phyloP scores from a whole-genome alignment of 768 basidiomycete species.

The Pleurotus salmoneostramineus region DNA sequence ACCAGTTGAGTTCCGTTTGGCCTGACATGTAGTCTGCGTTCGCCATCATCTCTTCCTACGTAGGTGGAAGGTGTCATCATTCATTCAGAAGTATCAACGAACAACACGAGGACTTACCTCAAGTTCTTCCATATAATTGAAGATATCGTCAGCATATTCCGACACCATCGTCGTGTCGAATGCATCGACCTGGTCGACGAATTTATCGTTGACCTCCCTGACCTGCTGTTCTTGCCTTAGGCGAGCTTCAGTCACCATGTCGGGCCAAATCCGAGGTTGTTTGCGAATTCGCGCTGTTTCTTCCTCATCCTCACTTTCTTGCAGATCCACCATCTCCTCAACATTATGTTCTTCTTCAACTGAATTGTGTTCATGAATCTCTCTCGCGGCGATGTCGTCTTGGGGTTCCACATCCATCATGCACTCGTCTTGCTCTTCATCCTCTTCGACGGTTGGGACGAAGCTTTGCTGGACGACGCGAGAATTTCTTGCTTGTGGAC shows the following conservation, averaged over 20 bases:
- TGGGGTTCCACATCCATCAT: conserved; percentile 65
- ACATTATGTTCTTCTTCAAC: conserved; percentile 53
- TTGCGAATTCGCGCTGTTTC: conserved; percentile 33
- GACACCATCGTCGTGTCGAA: conserved; percentile 95
- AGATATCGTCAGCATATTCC: conserved; percentile 98
- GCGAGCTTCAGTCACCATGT: conserved; percentile 59
- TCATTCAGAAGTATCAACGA: neutral
- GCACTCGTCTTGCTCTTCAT: conserved; percentile 37
- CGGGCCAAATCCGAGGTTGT: conserved; percentile 66
- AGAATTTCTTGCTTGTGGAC: conserved; percentile 27
- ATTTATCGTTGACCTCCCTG: conserved; percentile 64
- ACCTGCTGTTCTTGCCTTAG: conserved; percentile 59
- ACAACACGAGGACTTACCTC: conserved; percentile 56
- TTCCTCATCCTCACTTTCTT: conserved; percentile 38
- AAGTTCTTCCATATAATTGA: conserved; percentile 90
- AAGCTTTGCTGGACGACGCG: conserved; percentile 29
- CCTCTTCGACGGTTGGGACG: conserved; percentile 28
- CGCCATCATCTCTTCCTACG: conserved; percentile 83
- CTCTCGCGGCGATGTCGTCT: conserved; percentile 41
- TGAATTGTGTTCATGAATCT: conserved; percentile 16
- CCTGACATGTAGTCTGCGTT: conserved; percentile 90
- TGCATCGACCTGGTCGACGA: conserved; percentile 64
- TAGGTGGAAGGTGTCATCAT: conserved; percentile 15
- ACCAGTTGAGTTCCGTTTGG: conserved; percentile 90
- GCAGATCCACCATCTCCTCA: conserved; percentile 58